Evolutionary conservation across 225 moss, liverwort and hornwort species (phyloP).

Genomic region (Polytrichum formosum): DNA sequence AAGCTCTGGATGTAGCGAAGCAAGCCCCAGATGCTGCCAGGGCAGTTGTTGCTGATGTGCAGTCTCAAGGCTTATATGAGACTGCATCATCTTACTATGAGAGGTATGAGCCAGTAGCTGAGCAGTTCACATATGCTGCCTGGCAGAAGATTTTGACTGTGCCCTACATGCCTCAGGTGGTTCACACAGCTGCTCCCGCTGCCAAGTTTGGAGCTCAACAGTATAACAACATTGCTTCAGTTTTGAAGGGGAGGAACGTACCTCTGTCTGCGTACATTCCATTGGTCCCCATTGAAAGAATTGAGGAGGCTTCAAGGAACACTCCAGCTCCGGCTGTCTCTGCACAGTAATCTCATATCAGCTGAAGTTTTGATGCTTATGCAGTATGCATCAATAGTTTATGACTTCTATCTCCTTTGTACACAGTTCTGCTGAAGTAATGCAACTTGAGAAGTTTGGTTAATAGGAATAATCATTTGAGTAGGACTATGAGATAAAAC

Average conservation of each 20-base stretch:
- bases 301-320: slow-evolving; percentile 43
- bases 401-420: too few relatives aligned
- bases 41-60: slow-evolving; percentile 66
- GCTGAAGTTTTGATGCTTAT: not conserved
- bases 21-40: slow-evolving; percentile 71
- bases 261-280: slow-evolving; percentile 67
- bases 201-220: slow-evolving; percentile 70
- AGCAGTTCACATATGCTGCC: slow-evolving; percentile 47
- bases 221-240: slow-evolving; percentile 51
- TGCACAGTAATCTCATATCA: slow-evolving; percentile 11
- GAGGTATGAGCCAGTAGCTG: slow-evolving; percentile 74
- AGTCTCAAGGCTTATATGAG: slow-evolving; percentile 59
- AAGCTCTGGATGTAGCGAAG: slow-evolving; percentile 61
- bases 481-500: not conserved
- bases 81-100: slow-evolving; percentile 63
- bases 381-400: not conserved
- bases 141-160: slow-evolving; percentile 60
- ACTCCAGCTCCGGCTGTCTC: slow-evolving; percentile 15
- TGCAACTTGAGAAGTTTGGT: too few relatives aligned
- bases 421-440: too few relatives aligned
- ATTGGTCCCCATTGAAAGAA: slow-evolving; percentile 64
- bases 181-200: slow-evolving; percentile 55
- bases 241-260: slow-evolving; percentile 54
- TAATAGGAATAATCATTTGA: too few relatives aligned
- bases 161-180: slow-evolving; percentile 69